Base-by-base conservation (phyloP, 2,329 filamentous ascomycete species). In the Hyphodiscus sp. region DNA sequence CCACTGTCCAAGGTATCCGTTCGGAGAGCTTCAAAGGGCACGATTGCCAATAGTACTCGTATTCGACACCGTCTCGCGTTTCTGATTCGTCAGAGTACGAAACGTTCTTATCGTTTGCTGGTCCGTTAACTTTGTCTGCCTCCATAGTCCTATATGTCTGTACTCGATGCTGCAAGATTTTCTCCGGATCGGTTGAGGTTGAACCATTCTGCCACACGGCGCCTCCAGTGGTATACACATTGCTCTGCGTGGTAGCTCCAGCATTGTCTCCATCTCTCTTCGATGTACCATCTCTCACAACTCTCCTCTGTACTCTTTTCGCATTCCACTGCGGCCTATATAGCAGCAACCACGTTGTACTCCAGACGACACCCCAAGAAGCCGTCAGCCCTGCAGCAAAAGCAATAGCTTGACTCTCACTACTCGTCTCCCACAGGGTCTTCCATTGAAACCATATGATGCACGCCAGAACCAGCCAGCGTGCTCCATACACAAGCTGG, bases 1-100 rank as follows among this genome's bases (percentile, higher is more conserved):
- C 81, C 16, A 74, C 62, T 0, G 74, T 70, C 82, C 82, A 86
- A 58, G 70, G 69, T 8, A 85, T 65, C 11, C 82, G 75, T 42
- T 76, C 67, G 20, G 63, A 49, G 45, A 82, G 76, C 1, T 68
- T 76, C 2, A 76, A 65, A 3, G 82, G 82, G 58, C 78, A 86
- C 0, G 74, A 67, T 63, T 86, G 76, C 82, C 82, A 86, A 61
- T 78, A 76, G 52, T 83, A 83, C 53, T 79, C 74, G 45, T 70
- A 70, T 16, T 51, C 49, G 5, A 38, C 55, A 56, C 49, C 43
- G 41, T 20, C 23, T 50, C 38, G 30, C 18, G 16, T n/a, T 19
- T 23, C 46, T 38, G 18, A 11, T 19, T 16, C 26, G 10, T 48
- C 33, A 6, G 19, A 13, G 18, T 19, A 18, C 11, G 18, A 11